Evolutionary conservation across 2,329 filamentous ascomycete species (phyloP).

Genomic region (Sarocladiaceae sp.): DNA sequence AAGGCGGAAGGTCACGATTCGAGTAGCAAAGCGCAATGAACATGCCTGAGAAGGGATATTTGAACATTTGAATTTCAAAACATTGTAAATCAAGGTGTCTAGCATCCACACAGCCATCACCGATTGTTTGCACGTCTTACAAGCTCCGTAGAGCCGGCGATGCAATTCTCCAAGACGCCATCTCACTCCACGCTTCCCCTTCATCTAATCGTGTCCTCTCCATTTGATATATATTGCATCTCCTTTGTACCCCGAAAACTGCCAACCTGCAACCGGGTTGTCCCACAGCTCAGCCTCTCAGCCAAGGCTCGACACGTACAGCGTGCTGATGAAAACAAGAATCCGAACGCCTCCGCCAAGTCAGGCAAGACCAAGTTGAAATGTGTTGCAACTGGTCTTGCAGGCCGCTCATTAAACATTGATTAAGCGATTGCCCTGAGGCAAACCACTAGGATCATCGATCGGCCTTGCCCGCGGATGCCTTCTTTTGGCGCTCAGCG

Average conservation of each 20-base stretch:
- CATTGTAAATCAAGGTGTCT: neutral
- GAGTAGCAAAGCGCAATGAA: neutral
- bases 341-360: slow-evolving; percentile 6
- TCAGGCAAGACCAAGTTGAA: neutral
- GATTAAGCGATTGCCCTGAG: neutral
- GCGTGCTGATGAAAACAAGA: neutral
- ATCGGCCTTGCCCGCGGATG: slow-evolving; percentile 17
- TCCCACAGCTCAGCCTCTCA: neutral
- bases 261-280: neutral
- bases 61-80: neutral
- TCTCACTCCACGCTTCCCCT: neutral
- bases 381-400: neutral
- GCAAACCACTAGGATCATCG: slow-evolving; percentile 14
- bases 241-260: neutral
- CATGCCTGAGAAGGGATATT: neutral
- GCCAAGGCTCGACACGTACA: neutral
- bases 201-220: neutral
- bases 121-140: neutral
- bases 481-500: slow-evolving; percentile 20
- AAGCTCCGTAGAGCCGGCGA: slow-evolving; percentile 1
- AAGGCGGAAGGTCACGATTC: neutral
- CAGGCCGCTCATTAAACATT: slow-evolving; percentile 1
- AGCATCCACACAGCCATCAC: neutral
- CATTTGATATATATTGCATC: neutral
- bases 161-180: neutral